Conservation (phyloP, 805 yeast species). For the Kurtzmaniella cleridarum region DNA sequence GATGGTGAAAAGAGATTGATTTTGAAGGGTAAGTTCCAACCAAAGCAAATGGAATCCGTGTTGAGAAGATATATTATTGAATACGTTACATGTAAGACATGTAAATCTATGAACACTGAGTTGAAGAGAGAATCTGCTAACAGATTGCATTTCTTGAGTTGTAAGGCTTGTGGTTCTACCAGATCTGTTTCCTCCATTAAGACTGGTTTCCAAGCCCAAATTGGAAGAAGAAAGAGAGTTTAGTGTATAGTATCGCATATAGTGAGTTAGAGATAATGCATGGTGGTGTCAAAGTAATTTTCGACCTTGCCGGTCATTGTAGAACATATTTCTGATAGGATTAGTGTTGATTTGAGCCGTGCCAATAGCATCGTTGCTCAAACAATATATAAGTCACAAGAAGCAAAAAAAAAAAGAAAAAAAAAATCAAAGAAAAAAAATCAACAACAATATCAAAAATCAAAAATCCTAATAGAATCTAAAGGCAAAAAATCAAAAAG, state of each 20-base stretch:
- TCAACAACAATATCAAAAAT: too few relatives aligned
- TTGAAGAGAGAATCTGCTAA: conserved; percentile 92
- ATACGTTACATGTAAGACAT: conserved; percentile 97
- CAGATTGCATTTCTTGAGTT: conserved; percentile 94
- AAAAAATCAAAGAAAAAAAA: too few relatives aligned
- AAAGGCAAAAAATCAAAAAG: too few relatives aligned
- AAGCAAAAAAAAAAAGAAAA: too few relatives aligned
- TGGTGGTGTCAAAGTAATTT: neutral
- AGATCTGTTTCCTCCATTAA: conserved; percentile 95
- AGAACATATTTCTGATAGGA: too few relatives aligned
- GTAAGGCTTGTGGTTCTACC: conserved; percentile 97
- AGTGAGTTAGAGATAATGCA: neutral
- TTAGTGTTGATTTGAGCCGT: too few relatives aligned
- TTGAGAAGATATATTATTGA: conserved; percentile 94
- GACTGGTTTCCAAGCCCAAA: conserved; percentile 99
- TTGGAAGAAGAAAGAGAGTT: conserved; percentile 79
- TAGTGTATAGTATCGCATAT: conserved; percentile 7
- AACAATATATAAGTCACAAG: too few relatives aligned
- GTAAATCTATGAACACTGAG: conserved; percentile 96
- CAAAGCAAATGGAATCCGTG: conserved; percentile 94
- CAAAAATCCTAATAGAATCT: too few relatives aligned
- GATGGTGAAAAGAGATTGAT: conserved; percentile 97
- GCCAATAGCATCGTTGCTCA: too few relatives aligned
- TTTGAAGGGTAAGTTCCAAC: conserved; percentile 97
- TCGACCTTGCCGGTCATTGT: neutral